A percentile compares a stretch with the other conserved stretches of the same genome.
Evolutionary conservation across 768 basidiomycete species (phyloP).

Genomic region (Cystobasidium ongulense): DNA sequence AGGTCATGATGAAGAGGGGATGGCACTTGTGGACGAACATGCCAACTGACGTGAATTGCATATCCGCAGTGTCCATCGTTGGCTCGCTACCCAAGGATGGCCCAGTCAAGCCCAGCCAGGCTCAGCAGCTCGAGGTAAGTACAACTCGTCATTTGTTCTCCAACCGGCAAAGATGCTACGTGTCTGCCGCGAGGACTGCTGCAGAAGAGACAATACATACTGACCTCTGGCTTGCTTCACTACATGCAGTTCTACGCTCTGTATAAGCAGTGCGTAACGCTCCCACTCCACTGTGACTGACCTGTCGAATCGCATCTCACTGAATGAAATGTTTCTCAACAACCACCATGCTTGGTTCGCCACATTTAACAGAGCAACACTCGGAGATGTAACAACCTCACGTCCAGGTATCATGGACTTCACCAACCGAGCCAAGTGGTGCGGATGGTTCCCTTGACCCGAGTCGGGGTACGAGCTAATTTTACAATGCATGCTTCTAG

Average conservation of each 20-base stretch:
- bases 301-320: slow-evolving; percentile 32
- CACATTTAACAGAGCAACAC: slow-evolving; percentile 51
- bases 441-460: slow-evolving; percentile 36
- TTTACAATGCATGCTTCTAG: slow-evolving; percentile 46
- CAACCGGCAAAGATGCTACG: background rate
- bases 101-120: slow-evolving; percentile 62
- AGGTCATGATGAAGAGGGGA: background rate
- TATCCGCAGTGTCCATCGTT: slow-evolving; percentile 55
- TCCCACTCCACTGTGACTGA: background rate
- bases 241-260: slow-evolving; percentile 74
- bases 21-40: background rate
- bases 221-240: background rate
- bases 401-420: slow-evolving; percentile 76
- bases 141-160: background rate
- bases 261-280: slow-evolving; percentile 74
- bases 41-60: background rate
- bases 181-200: slow-evolving; percentile 5
- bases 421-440: slow-evolving; percentile 84
- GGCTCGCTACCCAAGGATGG: slow-evolving; percentile 53
- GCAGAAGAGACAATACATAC: background rate
- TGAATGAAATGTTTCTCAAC: slow-evolving; percentile 7
- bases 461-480: background rate
- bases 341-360: background rate
- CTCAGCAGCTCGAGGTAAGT: slow-evolving; percentile 72
- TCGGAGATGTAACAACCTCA: slow-evolving; percentile 61